These are phyloP conservation scores for Neurospora terricola DNA, from an alignment of 495 filamentous ascomycete species.

Conservation along the genomic window DNA sequence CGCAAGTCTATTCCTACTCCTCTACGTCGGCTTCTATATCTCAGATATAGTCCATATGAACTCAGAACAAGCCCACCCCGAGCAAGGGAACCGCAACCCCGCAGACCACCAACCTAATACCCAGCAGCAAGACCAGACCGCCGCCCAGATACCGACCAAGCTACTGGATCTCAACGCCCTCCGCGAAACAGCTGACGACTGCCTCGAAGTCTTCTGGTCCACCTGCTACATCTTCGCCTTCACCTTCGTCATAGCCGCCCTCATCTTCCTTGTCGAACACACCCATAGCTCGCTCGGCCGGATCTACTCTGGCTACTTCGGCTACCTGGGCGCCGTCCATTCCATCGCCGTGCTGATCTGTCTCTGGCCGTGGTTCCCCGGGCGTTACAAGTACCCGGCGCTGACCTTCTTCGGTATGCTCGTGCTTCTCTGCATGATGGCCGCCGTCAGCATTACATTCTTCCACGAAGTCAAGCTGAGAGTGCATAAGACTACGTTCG, in stretches of 20 bases:
- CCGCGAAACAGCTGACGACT: not conserved
- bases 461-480: not conserved
- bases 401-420: not conserved
- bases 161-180: not conserved
- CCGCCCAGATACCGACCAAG: not conserved
- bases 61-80: not conserved
- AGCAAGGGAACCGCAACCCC: not conserved
- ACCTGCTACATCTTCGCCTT: not conserved
- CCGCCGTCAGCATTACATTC: not conserved
- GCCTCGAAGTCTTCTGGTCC: not conserved
- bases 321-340: slow-evolving; percentile 66
- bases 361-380: not conserved
- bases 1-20: not conserved
- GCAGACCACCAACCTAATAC: not conserved
- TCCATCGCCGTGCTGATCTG: slow-evolving; percentile 63
- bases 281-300: not conserved
- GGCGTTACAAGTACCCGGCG: not conserved
- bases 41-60: not conserved
- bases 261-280: not conserved
- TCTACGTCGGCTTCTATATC: not conserved
- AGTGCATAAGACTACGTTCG: not conserved
- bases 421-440: not conserved
- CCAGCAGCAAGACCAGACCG: not conserved
- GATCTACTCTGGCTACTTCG: slow-evolving; percentile 50
- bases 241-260: not conserved